A percentile compares a stretch with the other conserved stretches of the same genome.
phyloP scores from a whole-genome alignment of 2,329 filamentous ascomycete species.

The Cadophora luteo-olivacea region DNA sequence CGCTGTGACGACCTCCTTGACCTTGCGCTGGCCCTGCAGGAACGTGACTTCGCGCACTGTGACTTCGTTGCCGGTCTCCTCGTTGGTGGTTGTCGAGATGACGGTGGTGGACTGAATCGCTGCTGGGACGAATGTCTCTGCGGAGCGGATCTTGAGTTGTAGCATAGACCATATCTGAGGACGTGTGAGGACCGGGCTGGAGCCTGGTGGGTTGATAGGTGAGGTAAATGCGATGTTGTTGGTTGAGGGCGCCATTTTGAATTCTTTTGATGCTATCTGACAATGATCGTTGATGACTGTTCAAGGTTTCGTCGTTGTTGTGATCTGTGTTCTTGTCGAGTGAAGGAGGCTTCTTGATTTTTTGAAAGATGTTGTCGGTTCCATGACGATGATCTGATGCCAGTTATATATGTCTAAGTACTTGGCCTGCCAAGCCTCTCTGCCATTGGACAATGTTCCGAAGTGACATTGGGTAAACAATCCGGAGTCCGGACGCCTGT shows the following conservation, averaged over 20 bases:
- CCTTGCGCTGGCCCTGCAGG: slow-evolving; percentile 34
- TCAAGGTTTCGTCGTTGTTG: background rate
- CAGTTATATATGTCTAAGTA: background rate
- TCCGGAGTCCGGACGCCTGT: background rate
- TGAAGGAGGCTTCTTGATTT: background rate
- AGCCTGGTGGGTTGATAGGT: slow-evolving; percentile 46
- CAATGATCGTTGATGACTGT: background rate
- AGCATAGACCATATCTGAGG: slow-evolving; percentile 48
- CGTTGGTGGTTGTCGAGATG: slow-evolving; percentile 13
- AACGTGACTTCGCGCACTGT: slow-evolving; percentile 42
- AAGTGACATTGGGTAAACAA: background rate
- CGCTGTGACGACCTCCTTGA: slow-evolving; percentile 37
- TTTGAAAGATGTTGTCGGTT: background rate
- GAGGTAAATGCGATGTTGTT: slow-evolving; percentile 23
- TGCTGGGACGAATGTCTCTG: slow-evolving; percentile 41
- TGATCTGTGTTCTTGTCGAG: background rate
- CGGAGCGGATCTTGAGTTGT: slow-evolving; percentile 40
- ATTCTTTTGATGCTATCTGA: background rate
- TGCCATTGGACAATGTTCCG: slow-evolving; percentile 6
- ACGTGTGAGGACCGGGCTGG: slow-evolving; percentile 41
- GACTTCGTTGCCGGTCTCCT: slow-evolving; percentile 29
- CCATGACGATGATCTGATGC: background rate
- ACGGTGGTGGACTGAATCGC: slow-evolving; percentile 37
- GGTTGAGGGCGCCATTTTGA: slow-evolving; percentile 18
- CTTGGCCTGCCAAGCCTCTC: background rate